A percentile compares a stretch with the other conserved stretches of the same genome.
These are phyloP conservation scores for Aphanomyces invadans DNA, from an alignment of 352 stramenopile species.

Conservation along the genomic window DNA sequence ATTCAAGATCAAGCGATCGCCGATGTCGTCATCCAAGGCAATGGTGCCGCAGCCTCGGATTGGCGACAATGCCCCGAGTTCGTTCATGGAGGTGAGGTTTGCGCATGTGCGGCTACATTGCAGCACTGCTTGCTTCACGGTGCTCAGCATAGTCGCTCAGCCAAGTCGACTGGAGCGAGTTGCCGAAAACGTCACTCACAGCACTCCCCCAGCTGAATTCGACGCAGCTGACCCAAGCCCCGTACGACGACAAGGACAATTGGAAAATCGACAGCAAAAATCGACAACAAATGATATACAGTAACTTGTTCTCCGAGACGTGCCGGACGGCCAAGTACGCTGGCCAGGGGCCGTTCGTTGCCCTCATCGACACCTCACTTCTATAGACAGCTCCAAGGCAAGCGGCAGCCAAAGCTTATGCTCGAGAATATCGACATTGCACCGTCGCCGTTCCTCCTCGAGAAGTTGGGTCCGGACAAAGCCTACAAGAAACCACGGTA, in stretches of 20 bases:
- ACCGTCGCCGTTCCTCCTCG: conserved; percentile 57
- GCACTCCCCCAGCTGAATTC: conserved; percentile 15
- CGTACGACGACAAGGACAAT: conserved; percentile 74
- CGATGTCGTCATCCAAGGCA: conserved; percentile 10
- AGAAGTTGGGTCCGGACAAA: conserved; percentile 41
- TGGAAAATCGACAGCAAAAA: conserved; percentile 70
- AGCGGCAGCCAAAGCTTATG: conserved; percentile 13
- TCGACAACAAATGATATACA: conserved; percentile 66
- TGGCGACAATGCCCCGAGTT: background rate
- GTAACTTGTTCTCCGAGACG: conserved; percentile 60
- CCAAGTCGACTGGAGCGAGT: conserved; percentile 4
- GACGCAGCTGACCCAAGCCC: conserved; percentile 12
- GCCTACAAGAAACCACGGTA: no score
- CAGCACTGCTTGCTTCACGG: conserved; percentile 19
- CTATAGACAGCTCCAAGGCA: conserved; percentile 6
- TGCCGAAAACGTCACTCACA: background rate
- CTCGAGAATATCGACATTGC: conserved; percentile 40
- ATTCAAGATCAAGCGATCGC: conserved; percentile 39
- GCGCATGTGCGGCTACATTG: background rate
- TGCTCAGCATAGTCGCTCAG: conserved; percentile 2
- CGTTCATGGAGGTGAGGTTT: background rate
- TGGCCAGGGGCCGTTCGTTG: no score
- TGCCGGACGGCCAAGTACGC: conserved; percentile 11
- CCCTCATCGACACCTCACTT: no score
- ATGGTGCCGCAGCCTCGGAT: background rate